phyloP scores from a whole-genome alignment of 805 yeast genomes.

The Cyberlindnera euphorbiiphila region DNA sequence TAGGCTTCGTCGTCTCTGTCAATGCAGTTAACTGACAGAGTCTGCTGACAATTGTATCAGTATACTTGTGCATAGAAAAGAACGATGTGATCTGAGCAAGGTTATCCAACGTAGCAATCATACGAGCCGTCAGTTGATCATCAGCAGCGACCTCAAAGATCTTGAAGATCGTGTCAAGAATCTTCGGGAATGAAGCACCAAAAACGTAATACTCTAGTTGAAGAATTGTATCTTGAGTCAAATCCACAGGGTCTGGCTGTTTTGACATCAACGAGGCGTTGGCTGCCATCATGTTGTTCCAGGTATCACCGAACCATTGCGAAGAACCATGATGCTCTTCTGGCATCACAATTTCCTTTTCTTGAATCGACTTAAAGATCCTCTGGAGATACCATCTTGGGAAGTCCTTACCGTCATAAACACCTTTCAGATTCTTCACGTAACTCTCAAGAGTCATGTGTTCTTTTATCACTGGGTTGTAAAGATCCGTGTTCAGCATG shows the following conservation, averaged over 20 bases:
- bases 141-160: constrained; percentile 88
- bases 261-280: constrained; percentile 34
- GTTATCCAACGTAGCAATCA: constrained; percentile 85
- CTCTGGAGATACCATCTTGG: constrained; percentile 81
- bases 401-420: constrained; percentile 71
- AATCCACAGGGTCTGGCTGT: constrained; percentile 18
- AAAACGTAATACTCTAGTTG: constrained; percentile 74
- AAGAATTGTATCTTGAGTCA: constrained; percentile 31
- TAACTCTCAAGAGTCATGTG: constrained; percentile 89
- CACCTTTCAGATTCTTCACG: constrained; percentile 74
- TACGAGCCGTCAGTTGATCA: constrained; percentile 81
- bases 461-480: constrained; percentile 86
- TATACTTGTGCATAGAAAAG: constrained; percentile 50
- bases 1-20: constrained; percentile 26
- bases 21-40: constrained; percentile 67
- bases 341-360: constrained; percentile 92
- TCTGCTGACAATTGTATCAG: constrained; percentile 63
- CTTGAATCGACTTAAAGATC: constrained; percentile 75
- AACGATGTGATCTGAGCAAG: constrained; percentile 71
- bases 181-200: constrained; percentile 53
- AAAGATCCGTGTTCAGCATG: constrained; percentile 90
- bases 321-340: constrained; percentile 95
- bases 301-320: constrained; percentile 85
- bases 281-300: constrained; percentile 62
- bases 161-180: constrained; percentile 68